Base-by-base conservation (phyloP, 1,284 basidiomycete genomes). In the Mycosarcoma maydis region DNA sequence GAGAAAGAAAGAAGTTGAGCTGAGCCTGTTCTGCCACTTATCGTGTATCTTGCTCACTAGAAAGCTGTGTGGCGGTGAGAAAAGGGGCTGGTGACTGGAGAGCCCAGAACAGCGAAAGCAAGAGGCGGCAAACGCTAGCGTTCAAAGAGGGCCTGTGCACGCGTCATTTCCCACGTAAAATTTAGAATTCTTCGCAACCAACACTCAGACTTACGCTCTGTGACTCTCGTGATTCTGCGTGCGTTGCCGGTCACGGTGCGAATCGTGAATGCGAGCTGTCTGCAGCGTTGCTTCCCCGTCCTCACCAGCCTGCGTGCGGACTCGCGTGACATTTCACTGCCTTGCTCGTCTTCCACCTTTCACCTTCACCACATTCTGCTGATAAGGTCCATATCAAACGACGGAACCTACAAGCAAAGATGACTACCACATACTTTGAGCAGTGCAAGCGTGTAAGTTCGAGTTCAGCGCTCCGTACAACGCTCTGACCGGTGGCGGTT, bases 381-480 rank as follows among this genome's bases (percentile, higher is more conserved):
- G n/a, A n/a, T n/a, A n/a, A n/a, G n/a, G n/a, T n/a, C n/a, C n/a
- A n/a, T n/a, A n/a, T n/a, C n/a, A n/a, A n/a, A 19, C 2, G 3
- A 3, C 19, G 8, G 24, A 14, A 30, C 11, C n/a, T 14, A 42
- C 26, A 17, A 42, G 17, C 40, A 19, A 67, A 56, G 37, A 62
- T 51, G 65, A 23, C 65, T 9, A 44, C 54, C 24, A 69, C 65
- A 16, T 66, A 55, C 41, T 75, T 70, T 37, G 73, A 69, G 46
- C 59, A 55, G 41, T 62, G 58, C 69, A 72, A 60, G 51, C 53
- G 56, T 36, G 60, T 65, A 56, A 74, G 61, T 46, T 2, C 24
- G 6, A 45, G 26, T 2, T 17, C 47, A 16, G 36, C 14, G 11
- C 13, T 16, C 13, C 11, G 16, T 10, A 8, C 9, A 30, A 8